These are phyloP conservation scores for Lyophyllum semitale DNA, from an alignment of 768 basidiomycete species.

Conservation along the genomic window DNA sequence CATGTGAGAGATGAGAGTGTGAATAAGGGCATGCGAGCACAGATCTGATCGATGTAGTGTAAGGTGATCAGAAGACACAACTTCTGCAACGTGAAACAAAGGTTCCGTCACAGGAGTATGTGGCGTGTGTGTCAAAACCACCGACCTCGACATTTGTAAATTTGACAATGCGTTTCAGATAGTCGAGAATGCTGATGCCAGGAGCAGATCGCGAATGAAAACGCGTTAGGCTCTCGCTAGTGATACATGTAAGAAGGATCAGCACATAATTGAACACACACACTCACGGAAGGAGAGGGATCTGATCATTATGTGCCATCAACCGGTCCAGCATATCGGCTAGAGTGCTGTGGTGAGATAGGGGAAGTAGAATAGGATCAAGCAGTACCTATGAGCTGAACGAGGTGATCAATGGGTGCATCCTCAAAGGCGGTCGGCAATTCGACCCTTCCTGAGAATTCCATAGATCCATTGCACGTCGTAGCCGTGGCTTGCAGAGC, in stretches of 20 bases:
- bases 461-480: constrained; percentile 83
- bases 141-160: constrained; percentile 95
- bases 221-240: constrained; percentile 86
- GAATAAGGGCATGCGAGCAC: constrained; percentile 82
- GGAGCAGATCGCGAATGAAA: constrained; percentile 96
- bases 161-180: constrained; percentile 89
- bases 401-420: constrained; percentile 79
- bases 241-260: constrained; percentile 19
- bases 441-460: constrained; percentile 72
- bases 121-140: constrained; percentile 1
- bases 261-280: constrained; percentile 14
- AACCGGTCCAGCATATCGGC: constrained; percentile 97
- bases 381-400: constrained; percentile 80
- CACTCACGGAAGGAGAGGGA: constrained; percentile 83
- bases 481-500: constrained; percentile 27
- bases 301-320: constrained; percentile 94
- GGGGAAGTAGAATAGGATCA: constrained; percentile 4
- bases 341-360: constrained; percentile 33
- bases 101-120: constrained; percentile 11
- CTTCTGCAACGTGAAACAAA: constrained; percentile 45
- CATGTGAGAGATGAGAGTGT: constrained; percentile 95
- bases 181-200: constrained; percentile 86
- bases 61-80: constrained; percentile 80
- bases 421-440: constrained; percentile 86
- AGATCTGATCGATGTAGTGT: constrained; percentile 94